Conservation (phyloP, 176 grass and related monocot species). For the Triticum monococcum region DNA sequence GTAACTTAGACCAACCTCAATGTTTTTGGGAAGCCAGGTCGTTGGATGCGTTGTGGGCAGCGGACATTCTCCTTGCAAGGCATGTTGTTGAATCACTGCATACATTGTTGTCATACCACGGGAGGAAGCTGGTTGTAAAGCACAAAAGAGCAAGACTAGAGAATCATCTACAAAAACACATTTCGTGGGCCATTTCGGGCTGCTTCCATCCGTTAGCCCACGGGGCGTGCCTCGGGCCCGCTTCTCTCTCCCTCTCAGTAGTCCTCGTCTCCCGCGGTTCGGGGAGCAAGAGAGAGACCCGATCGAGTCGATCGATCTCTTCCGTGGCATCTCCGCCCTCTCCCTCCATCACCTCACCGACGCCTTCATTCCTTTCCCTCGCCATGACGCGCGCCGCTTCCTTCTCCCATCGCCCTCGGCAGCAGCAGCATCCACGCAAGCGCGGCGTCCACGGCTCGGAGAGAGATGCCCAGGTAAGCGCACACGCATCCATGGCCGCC, state of each 20-base stretch:
- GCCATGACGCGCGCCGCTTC: slow-evolving; percentile 33
- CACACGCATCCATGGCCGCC: neutral
- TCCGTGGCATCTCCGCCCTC: slow-evolving; percentile 27
- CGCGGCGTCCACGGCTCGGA: slow-evolving; percentile 18
- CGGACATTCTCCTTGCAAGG: too few species aligned
- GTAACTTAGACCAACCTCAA: too few species aligned
- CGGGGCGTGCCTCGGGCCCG: neutral
- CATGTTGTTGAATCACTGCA: too few species aligned
- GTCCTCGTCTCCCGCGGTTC: slow-evolving; percentile 7
- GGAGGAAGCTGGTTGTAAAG: too few species aligned
- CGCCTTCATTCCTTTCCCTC: slow-evolving; percentile 10
- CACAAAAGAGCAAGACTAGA: too few species aligned
- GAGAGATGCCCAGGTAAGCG: slow-evolving; percentile 31
- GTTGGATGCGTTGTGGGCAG: too few species aligned
- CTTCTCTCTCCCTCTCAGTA: neutral
- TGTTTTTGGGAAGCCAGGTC: too few species aligned
- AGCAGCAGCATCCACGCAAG: slow-evolving; percentile 22
- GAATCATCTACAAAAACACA: too few species aligned
- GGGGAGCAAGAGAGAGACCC: neutral
- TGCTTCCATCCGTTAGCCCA: neutral
- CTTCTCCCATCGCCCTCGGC: slow-evolving; percentile 13
- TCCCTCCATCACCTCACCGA: neutral
- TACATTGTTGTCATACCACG: too few species aligned
- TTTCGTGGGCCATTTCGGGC: neutral
- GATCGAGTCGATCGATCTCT: slow-evolving; percentile 18